phyloP scores from a whole-genome alignment of 2,329 filamentous ascomycete genomes.

The Apiospora aurea region DNA sequence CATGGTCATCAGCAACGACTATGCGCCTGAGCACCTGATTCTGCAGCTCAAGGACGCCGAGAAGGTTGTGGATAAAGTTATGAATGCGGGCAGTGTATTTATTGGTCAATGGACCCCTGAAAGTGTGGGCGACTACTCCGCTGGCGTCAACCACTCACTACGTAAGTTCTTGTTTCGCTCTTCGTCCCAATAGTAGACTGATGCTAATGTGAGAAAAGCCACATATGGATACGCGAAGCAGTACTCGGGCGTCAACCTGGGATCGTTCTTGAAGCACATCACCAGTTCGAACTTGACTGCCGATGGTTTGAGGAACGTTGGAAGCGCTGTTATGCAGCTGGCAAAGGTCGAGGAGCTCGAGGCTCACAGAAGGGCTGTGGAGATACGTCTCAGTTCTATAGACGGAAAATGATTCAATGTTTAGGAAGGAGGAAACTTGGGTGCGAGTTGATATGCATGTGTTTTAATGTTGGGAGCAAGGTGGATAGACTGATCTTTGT shows the following conservation, averaged over 20 bases:
- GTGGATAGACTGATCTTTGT: conserved; percentile 7
- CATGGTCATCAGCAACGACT: conserved; percentile 86
- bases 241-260: conserved; percentile 96
- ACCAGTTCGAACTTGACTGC: conserved; percentile 90
- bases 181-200: conserved; percentile 28
- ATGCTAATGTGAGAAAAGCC: conserved; percentile 58
- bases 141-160: conserved; percentile 95
- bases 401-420: conserved; percentile 8
- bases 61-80: conserved; percentile 76
- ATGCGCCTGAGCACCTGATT: conserved; percentile 96
- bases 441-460: background rate
- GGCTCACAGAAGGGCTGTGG: conserved; percentile 87
- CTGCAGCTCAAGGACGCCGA: conserved; percentile 84
- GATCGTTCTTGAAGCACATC: conserved; percentile 97
- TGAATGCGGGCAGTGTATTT: conserved; percentile 96
- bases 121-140: conserved; percentile 97
- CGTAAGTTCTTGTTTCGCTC: conserved; percentile 67
- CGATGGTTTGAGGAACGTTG: conserved; percentile 85
- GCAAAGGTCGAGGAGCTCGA: conserved; percentile 94
- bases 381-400: conserved; percentile 71
- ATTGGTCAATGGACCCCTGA: conserved; percentile 97
- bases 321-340: conserved; percentile 90
- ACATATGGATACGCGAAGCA: conserved; percentile 99
- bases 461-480: background rate
- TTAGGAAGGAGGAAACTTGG: background rate